phyloP scores from a whole-genome alignment of 768 basidiomycete species.

The Austroboletus festivus region DNA sequence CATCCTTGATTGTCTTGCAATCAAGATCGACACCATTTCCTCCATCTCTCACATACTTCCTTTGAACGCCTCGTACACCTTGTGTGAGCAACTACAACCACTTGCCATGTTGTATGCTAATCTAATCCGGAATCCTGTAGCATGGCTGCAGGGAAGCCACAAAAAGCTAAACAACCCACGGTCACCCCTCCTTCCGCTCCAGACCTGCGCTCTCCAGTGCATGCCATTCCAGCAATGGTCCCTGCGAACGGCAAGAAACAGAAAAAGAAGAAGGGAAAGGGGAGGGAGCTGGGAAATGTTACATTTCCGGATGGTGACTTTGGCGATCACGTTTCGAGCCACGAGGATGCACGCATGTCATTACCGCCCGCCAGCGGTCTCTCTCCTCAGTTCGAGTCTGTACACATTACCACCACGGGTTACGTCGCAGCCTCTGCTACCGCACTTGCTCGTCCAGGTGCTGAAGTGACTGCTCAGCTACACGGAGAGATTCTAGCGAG shows the following conservation, averaged over 20 bases:
- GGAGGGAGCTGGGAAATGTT: conserved; percentile 17
- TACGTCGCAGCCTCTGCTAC: conserved; percentile 38
- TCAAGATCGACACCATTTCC: conserved; percentile 14
- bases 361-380: conserved; percentile 32
- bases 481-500: conserved; percentile 61
- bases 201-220: conserved; percentile 6
- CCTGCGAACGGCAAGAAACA: conserved; percentile 35
- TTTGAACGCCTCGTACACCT: conserved; percentile 5
- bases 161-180: conserved; percentile 23
- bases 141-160: conserved; percentile 29
- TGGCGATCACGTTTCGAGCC: conserved; percentile 23
- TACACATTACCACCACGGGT: conserved; percentile 45
- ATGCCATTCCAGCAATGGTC: conserved; percentile 3
- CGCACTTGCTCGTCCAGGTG: conserved; percentile 30
- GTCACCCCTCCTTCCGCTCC: conserved; percentile 6
- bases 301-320: conserved; percentile 14
- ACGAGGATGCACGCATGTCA: conserved; percentile 20
- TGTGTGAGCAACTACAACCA: conserved; percentile 12
- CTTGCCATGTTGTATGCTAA: conserved; percentile 11
- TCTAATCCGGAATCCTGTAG: conserved; percentile 17
- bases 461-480: conserved; percentile 35
- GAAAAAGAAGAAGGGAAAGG: conserved; percentile 48
- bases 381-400: conserved; percentile 48
- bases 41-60: background rate
- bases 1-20: conserved; percentile 20